Evolutionary conservation across 352 stramenopile species (phyloP).

Genomic region (Globisporangium cylindrosporum): DNA sequence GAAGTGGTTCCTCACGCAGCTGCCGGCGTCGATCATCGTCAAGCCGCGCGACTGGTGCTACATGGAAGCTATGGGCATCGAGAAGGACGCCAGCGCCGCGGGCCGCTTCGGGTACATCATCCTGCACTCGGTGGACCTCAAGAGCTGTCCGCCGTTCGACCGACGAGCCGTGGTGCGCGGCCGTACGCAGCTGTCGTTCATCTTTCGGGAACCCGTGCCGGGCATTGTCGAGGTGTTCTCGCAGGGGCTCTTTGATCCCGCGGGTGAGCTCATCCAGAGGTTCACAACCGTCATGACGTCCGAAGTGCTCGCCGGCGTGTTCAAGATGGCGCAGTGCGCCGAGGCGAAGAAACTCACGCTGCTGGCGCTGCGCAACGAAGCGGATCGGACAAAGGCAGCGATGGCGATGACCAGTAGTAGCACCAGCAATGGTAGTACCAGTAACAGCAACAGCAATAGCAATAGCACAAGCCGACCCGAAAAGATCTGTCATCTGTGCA

Average conservation of each 20-base stretch:
- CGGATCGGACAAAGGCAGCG: constrained; percentile 19
- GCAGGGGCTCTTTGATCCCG: constrained; percentile 43
- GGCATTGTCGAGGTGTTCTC: constrained; percentile 44
- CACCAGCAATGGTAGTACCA: neutral
- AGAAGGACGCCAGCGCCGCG: constrained; percentile 21
- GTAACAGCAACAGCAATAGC: neutral
- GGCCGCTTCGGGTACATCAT: constrained; percentile 38
- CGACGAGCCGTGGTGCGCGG: constrained; percentile 25
- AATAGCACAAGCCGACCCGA: neutral
- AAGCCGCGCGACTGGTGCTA: constrained; percentile 27
- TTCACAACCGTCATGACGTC: constrained; percentile 23
- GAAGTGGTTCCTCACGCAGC: constrained; percentile 48
- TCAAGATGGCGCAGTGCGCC: constrained; percentile 25
- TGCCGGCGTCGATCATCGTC: constrained; percentile 24
- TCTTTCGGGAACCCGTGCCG: constrained; percentile 35
- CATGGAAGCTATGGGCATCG: constrained; percentile 48
- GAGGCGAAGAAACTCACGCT: constrained; percentile 56
- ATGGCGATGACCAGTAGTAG: neutral
- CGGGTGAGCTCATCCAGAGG: constrained; percentile 30
- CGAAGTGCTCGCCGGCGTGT: constrained; percentile 29
- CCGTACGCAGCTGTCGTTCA: constrained; percentile 21
- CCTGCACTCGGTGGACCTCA: constrained; percentile 41
- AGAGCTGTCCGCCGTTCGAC: constrained; percentile 36
- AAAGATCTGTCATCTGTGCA: constrained; percentile 7
- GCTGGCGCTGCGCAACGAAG: constrained; percentile 33